phyloP scores from a whole-genome alignment of 805 yeast genomes.

The Yamadazyma sp. region DNA sequence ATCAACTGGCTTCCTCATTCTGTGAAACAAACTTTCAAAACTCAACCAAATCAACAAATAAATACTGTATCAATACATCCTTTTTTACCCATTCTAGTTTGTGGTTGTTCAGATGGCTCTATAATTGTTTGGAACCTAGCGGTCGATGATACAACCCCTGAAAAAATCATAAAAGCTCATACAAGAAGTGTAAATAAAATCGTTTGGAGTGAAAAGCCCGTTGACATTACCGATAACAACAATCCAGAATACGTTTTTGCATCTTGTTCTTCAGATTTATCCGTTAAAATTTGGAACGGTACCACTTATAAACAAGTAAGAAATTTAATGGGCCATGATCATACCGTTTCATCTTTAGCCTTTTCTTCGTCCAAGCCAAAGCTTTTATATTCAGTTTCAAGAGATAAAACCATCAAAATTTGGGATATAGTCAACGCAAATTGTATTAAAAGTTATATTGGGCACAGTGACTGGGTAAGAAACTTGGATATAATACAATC shows the following conservation, averaged over 20 bases:
- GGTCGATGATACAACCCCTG: constrained; percentile 55
- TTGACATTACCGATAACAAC: constrained; percentile 21
- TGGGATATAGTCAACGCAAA: constrained; percentile 73
- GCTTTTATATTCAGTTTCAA: constrained; percentile 56
- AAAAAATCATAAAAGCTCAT: constrained; percentile 68
- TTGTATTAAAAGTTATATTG: constrained; percentile 61
- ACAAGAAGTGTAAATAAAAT: constrained; percentile 63
- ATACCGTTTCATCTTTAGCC: constrained; percentile 65
- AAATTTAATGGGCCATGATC: constrained; percentile 82
- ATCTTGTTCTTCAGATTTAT: constrained; percentile 50
- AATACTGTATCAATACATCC: constrained; percentile 74
- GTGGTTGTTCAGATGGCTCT: constrained; percentile 71
- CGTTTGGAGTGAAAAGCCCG: constrained; percentile 46
- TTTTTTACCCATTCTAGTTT: constrained; percentile 56
- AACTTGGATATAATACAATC: constrained; percentile 44
- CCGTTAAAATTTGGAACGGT: constrained; percentile 72
- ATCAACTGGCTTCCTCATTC: constrained; percentile 63
- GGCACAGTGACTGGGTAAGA: constrained; percentile 90
- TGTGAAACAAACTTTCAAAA: constrained; percentile 42
- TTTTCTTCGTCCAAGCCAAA: constrained; percentile 48
- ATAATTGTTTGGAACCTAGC: constrained; percentile 66
- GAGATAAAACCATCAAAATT: constrained; percentile 57
- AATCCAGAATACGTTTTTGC: constrained; percentile 34
- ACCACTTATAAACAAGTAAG: constrained; percentile 50
- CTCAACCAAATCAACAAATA: constrained; percentile 55